Percentiles rank a stretch among this genome's conserved stretches.
Evolutionary conservation across 352 stramenopile genomes (phyloP).

Genomic region (Globisporangium cederbergense): DNA sequence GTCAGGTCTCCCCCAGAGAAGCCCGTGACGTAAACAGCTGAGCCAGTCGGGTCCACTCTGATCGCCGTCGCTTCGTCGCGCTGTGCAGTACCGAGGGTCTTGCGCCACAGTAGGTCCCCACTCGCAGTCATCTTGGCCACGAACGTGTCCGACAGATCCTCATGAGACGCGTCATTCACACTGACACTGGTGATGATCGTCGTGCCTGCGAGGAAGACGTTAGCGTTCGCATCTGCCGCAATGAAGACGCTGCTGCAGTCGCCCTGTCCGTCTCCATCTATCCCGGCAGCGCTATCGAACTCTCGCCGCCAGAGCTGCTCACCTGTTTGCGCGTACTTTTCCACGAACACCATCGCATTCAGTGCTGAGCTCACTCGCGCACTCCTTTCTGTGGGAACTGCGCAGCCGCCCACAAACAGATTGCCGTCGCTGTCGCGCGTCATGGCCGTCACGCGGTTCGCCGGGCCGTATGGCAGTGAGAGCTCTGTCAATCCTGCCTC

Average conservation of each 20-base stretch:
- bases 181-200: not conserved
- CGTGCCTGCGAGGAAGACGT: conserved; percentile 9
- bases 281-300: too few relatives aligned
- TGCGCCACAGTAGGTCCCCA: not conserved
- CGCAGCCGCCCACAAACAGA: conserved; percentile 7
- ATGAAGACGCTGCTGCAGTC: conserved; percentile 9
- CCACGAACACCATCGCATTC: conserved; percentile 6
- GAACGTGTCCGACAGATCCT: conserved; percentile 7
- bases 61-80: conserved; percentile 7
- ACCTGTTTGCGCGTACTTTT: conserved; percentile 13
- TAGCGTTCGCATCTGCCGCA: not conserved
- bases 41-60: not conserved
- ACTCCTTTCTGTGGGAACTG: not conserved
- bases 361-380: not conserved
- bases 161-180: not conserved
- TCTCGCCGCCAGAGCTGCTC: conserved; percentile 13
- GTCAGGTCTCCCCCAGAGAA: conserved; percentile 8
- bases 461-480: not conserved
- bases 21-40: conserved; percentile 7
- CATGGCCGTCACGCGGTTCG: not conserved
- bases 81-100: not conserved
- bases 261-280: not conserved
- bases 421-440: conserved; percentile 2
- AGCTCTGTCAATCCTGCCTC: conserved; percentile 10
- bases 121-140: conserved; percentile 3